Evolutionary conservation across 768 basidiomycete genomes (phyloP), one percentile per base, ranked within the genome.

Genomic region (Calocybe indica): DNA sequence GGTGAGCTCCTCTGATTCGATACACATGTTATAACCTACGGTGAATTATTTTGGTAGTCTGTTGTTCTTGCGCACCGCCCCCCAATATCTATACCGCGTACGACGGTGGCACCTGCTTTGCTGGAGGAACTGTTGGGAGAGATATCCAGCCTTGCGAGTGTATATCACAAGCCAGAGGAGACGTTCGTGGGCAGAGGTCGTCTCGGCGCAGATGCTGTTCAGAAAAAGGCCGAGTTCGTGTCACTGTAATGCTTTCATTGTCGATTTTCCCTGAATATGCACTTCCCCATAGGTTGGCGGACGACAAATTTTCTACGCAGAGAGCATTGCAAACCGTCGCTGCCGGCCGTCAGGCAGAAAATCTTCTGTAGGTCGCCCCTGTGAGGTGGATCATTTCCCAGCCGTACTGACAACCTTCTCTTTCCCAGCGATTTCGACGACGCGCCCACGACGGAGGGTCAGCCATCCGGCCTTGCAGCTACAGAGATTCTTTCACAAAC

Each of bases 101-200:
- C 92, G 34, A 93, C 91, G 0, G 92, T 99, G 1, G 74, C 94
- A 0, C 79, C 91, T 1, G 90, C 80, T 0, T 68, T 97, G 12
- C 69, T 98, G 31, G 94, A 98, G 58, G 96, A 98, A 60, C 78
- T 99, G 2, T 66, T 98, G 0, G 82, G 85, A 30, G 96, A 98
- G 62, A 79, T 98, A 14, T 92, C 91, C 1, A 83, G 78, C 38
- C 69, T 98, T 13, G 91, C 92, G 5, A 95, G 92, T 60, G 92
- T 95, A 2, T 99, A 99, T 62, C 96, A 99, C 70, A 97, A 96
- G 64, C 96, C 96, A 0, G 84, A 83, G 33, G 90, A 92, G 62
- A 97, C 96, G 0, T 99, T 99, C 58, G 81, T 99, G 47, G 96
- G 95, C 0, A 82, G 83, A 54, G 95, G 96, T 6, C 77, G 94